A percentile compares a stretch with the other conserved stretches of the same genome.
These are phyloP conservation scores for Claviceps africana DNA, from an alignment of 2,329 filamentous ascomycete genomes.

Conservation along the genomic window DNA sequence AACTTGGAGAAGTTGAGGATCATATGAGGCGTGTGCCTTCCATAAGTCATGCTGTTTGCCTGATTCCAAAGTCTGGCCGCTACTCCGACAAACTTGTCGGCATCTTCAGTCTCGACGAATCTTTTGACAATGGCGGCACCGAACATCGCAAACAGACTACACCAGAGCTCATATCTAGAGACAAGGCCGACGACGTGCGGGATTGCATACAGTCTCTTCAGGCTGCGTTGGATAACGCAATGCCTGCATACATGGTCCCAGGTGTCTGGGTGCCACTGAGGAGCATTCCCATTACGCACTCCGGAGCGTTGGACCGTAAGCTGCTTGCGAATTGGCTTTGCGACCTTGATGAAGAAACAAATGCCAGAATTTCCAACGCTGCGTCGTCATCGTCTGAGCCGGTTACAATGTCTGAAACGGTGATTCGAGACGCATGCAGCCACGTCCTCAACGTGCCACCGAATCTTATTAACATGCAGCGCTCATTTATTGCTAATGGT, in stretches of 20 bases:
- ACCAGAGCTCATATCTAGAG: neutral
- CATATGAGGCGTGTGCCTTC: constrained; percentile 1
- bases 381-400: neutral
- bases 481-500: constrained; percentile 6
- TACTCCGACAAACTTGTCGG: constrained; percentile 5
- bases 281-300: neutral
- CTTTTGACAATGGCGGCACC: neutral
- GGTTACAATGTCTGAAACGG: constrained; percentile 1
- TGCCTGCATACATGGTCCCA: constrained; percentile 1
- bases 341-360: neutral
- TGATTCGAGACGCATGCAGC: constrained; percentile 4
- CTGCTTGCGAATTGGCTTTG: neutral
- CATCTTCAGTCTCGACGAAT: constrained; percentile 2
- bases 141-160: neutral
- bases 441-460: constrained; percentile 3
- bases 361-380: neutral
- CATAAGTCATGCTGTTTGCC: constrained; percentile 1
- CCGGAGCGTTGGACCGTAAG: neutral
- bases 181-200: neutral
- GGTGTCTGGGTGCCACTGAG: neutral
- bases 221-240: neutral
- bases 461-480: constrained; percentile 2
- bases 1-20: constrained; percentile 19
- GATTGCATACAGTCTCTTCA: constrained; percentile 1
- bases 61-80: neutral